A percentile compares a stretch with the other conserved stretches of the same genome.
Conservation (phyloP, 208 protist species). For the Trypanosoma scelopori region DNA sequence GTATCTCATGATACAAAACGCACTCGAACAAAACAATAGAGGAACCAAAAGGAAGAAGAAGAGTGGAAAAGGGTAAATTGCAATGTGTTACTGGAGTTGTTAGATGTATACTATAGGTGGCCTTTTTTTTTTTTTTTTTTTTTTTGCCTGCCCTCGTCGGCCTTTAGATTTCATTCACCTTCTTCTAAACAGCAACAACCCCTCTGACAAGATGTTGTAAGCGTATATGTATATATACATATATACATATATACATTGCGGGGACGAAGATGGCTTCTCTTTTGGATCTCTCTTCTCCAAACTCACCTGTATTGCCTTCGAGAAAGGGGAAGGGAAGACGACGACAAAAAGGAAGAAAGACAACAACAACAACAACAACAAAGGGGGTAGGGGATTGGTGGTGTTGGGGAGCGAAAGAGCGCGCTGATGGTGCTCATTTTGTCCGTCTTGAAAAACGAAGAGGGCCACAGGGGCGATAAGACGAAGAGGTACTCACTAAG, state of each 20-base stretch:
- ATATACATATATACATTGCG: no score
- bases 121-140: constrained; percentile 11
- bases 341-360: no score
- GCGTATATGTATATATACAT: not conserved
- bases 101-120: constrained; percentile 15
- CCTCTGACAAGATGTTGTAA: not conserved
- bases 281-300: not conserved
- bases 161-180: no score
- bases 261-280: not conserved
- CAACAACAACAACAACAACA: no score
- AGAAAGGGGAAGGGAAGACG: not conserved
- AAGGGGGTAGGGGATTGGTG: no score
- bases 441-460: constrained; percentile 9
- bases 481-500: constrained; percentile 20
- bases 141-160: not conserved
- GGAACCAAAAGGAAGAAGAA: constrained; percentile 41
- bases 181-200: no score
- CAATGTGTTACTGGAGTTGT: not conserved
- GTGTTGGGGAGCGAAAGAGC: not conserved
- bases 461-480: constrained; percentile 12
- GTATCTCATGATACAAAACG: constrained; percentile 66
- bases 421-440: constrained; percentile 31
- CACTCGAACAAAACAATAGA: constrained; percentile 42
- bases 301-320: not conserved
- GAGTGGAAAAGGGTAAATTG: constrained; percentile 6